Percentiles rank a stretch among this genome's conserved stretches.
phyloP scores from a whole-genome alignment of 164 flowering plant species.

The Vitis vinifera region DNA sequence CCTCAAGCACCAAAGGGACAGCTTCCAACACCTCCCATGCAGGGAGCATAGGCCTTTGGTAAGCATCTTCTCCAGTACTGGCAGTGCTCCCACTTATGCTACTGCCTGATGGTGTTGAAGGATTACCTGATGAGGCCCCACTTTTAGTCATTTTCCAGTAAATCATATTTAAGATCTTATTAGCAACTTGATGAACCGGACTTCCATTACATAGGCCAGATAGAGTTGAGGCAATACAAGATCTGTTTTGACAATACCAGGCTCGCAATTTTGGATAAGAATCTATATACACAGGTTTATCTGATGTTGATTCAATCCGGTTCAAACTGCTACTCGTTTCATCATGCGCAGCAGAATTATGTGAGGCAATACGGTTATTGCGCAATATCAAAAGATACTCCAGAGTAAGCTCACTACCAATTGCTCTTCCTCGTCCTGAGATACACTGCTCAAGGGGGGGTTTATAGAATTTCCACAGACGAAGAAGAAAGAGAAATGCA shows the following conservation, averaged over 20 bases:
- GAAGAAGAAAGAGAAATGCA: slow-evolving; percentile 84
- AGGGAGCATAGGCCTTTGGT: slow-evolving; percentile 59
- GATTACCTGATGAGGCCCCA: slow-evolving; percentile 33
- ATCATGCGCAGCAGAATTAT: slow-evolving; percentile 23
- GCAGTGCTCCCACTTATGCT: slow-evolving; percentile 57
- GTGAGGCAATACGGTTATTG: slow-evolving; percentile 47
- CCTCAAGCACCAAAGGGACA: slow-evolving; percentile 83
- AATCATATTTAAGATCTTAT: slow-evolving; percentile 72
- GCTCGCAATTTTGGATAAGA: slow-evolving; percentile 73
- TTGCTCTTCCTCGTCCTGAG: slow-evolving; percentile 36
- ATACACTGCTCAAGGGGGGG: slow-evolving; percentile 71
- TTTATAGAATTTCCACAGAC: slow-evolving; percentile 85
- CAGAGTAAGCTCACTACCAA: slow-evolving; percentile 55
- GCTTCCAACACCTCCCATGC: slow-evolving; percentile 97
- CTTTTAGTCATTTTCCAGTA: slow-evolving; percentile 58
- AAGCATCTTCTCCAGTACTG: slow-evolving; percentile 50
- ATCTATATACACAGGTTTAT: slow-evolving; percentile 63
- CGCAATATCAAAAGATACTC: slow-evolving; percentile 72
- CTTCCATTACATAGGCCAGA: slow-evolving; percentile 64
- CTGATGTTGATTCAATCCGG: slow-evolving; percentile 26
- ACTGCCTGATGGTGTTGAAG: slow-evolving; percentile 51
- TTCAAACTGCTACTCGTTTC: slow-evolving; percentile 20
- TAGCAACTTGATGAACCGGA: slow-evolving; percentile 78
- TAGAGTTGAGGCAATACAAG: slow-evolving; percentile 79
- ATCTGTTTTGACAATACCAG: slow-evolving; percentile 83